A percentile compares a stretch with the other conserved stretches of the same genome.
Conservation (phyloP, 345 rosid genomes). For the Eucalyptus pumila region DNA sequence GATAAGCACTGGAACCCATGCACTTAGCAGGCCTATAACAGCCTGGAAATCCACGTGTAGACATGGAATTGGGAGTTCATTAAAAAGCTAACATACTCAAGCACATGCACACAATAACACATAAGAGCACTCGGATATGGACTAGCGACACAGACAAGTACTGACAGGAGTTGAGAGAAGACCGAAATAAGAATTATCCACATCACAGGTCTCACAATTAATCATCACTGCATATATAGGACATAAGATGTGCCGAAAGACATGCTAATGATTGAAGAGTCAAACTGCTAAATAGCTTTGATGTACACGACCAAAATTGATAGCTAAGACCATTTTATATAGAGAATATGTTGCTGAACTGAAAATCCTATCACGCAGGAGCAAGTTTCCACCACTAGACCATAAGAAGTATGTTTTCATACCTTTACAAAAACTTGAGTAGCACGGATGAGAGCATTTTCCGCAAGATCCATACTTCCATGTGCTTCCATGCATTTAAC, state of each 20-base stretch:
- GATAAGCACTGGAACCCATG: background rate
- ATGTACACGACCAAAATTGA: background rate
- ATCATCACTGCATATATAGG: background rate
- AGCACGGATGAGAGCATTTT: constrained; percentile 87
- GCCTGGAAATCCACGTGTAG: background rate
- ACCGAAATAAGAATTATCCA: background rate
- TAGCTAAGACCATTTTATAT: background rate
- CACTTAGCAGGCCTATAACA: background rate
- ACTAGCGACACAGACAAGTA: background rate
- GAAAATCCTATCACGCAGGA: background rate
- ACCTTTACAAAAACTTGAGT: constrained; percentile 98
- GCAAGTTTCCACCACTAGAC: background rate
- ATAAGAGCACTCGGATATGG: background rate
- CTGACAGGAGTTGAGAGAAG: background rate
- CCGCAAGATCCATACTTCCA: constrained; percentile 79
- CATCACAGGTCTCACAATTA: background rate
- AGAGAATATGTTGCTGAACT: background rate
- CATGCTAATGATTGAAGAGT: background rate
- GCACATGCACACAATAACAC: background rate
- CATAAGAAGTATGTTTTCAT: background rate
- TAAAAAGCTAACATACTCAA: background rate
- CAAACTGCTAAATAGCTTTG: background rate
- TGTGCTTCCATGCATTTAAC: constrained; percentile 68
- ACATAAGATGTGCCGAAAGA: background rate
- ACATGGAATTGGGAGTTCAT: background rate